Evolutionary conservation across 441 rosid species (phyloP), one percentile per base, ranked within the genome.

Genomic region (Populus hybrid): DNA sequence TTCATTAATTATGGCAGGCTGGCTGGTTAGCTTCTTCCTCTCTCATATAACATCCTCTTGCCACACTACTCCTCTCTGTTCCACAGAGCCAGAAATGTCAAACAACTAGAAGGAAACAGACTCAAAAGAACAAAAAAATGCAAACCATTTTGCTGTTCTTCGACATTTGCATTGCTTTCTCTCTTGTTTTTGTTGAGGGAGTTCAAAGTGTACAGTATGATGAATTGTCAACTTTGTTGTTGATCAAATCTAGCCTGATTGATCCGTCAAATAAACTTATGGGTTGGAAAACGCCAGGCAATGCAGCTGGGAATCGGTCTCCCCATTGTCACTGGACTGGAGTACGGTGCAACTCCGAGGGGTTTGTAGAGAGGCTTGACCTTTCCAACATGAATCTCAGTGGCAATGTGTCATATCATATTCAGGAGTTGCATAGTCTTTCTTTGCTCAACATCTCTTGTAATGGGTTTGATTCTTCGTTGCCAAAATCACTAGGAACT

Each of bases 261-360:
- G 99, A 95, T 84, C 90, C 95, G 23, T 79, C 82, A 26, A 85
- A 84, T 71, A 77, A n/a, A 50, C 94, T 94, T 38, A 59, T 69
- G 46, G n/a, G 89, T 76, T 94, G 97, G 98, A 87, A 65, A 79
- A 34, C 75, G 34, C 75, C 78, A 6, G 70, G 80, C 23, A 59
- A 71, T 72, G 67, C 53, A 21, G 70, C 72, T 7, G 82, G 57
- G 34, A 78, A 82, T 8, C 38, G 59, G 16, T 40, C 73, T 0
- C 61, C 28, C 76, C 93, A 94, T 76, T 95, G 99, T 79, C 83
- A 77, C 26, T 95, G 98, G 99, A 90, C 90, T 3, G 95, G 97
- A 64, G 89, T 95, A 34, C 72, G 79, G 28, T 94, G 99, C 87
- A 87, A 87, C 85, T 77, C 90, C 18, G 72, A 72, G 59, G 94